Base-by-base conservation (phyloP, 768 basidiomycete species). In the Amanita fuliginea region DNA sequence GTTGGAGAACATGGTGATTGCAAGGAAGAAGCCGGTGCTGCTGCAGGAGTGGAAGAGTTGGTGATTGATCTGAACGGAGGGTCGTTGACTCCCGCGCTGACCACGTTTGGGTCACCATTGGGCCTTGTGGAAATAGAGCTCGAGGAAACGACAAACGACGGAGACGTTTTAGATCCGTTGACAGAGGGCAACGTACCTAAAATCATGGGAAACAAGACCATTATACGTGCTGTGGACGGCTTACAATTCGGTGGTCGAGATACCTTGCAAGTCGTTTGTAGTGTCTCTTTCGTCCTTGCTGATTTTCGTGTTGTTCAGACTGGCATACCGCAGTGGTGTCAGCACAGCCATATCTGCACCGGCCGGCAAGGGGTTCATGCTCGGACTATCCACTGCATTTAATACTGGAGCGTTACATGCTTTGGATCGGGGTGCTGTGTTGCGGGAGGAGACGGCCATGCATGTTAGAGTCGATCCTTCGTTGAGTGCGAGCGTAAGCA, bases 241-340 rank as follows among this genome's bases (percentile, higher is more conserved):
- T 61, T 85, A 41, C 67, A 72, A 50, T 84, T 77, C 46, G 70
- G 64, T 24, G 66, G 78, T 16, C 63, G 78, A 42, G 71, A 78
- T 59, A 64, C 70, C 16, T 50, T 78, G 78, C 75, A 41, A 54
- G 76, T 44, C 54, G 69, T 57, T 39, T 42, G 24, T 34, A 18
- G 47, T 44, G 35, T 34, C 3, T 49, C 26, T 19, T 46, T 6
- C 37, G 13, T 45, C 49, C 35, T 46, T 33, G 22, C 47, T 40
- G 6, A 50, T 21, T 18, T 36, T 13, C 10, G 10, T 21, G 14
- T 18, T 37, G 46, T 39, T 14, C 55, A 90, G 87, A 28, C 58
- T 86, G 35, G 86, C 89, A 0, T 86, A 88, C 57, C 77, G 78
- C 16, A 64, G 72, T 6, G 89, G 90, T 3, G 83, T 93, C 2